phyloP scores from a whole-genome alignment of 2,329 filamentous ascomycete species.

The Colletotrichum kahawae region DNA sequence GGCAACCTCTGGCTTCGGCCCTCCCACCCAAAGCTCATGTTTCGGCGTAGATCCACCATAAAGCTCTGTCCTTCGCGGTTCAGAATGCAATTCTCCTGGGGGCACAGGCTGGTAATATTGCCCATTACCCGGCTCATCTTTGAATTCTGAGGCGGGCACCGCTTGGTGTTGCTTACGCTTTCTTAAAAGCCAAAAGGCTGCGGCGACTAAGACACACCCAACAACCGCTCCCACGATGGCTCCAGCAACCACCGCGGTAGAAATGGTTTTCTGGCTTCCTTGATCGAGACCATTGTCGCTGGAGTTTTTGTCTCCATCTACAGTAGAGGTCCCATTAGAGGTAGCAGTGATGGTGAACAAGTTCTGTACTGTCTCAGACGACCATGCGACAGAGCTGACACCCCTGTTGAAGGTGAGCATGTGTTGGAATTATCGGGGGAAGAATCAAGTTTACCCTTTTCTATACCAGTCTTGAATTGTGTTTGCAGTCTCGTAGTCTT shows the following conservation, averaged over 20 bases:
- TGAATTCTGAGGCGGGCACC: not conserved
- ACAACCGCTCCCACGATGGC: not conserved
- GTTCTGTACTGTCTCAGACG: not conserved
- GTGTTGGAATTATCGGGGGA: no score
- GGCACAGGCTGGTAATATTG: not conserved
- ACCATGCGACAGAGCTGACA: not conserved
- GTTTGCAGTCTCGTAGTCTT: not conserved
- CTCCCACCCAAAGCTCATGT: not conserved
- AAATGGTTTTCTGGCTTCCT: not conserved
- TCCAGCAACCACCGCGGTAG: not conserved
- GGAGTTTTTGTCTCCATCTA: not conserved
- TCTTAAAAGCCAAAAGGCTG: not conserved
- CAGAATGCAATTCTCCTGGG: not conserved
- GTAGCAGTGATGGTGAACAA: not conserved
- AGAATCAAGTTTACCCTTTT: not conserved
- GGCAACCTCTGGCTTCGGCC: not conserved
- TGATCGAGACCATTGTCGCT: not conserved
- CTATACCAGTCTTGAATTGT: slow-evolving; percentile 10
- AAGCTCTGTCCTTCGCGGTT: not conserved
- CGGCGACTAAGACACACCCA: not conserved
- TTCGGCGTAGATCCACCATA: not conserved
- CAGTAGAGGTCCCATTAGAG: not conserved
- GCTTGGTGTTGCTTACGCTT: not conserved
- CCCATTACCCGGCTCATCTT: not conserved
- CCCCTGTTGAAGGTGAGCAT: not conserved